Evolutionary conservation across 164 flowering plant species (phyloP).

Genomic region (grape (Vitis vinifera)): DNA sequence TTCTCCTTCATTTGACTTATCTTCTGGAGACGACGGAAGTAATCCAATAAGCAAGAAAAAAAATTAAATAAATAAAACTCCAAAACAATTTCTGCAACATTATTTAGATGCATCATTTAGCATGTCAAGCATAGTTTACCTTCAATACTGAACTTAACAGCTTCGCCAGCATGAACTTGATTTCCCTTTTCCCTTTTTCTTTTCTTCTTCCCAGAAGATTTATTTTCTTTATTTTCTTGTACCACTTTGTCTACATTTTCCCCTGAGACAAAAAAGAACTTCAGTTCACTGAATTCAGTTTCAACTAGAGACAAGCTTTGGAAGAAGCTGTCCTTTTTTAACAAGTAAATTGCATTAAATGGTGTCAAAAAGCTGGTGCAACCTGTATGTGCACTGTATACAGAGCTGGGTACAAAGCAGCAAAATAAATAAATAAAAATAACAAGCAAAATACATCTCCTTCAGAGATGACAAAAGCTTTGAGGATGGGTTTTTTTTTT

Average conservation of each 20-base stretch:
- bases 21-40: not conserved
- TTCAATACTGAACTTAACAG: not conserved
- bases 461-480: too few relatives aligned
- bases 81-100: not conserved
- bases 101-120: not conserved
- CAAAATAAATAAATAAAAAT: too few relatives aligned
- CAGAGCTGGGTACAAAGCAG: too few relatives aligned
- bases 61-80: not conserved
- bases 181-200: slow-evolving; percentile 13
- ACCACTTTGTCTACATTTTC: not conserved
- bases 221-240: not conserved
- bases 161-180: slow-evolving; percentile 1
- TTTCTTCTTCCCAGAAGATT: slow-evolving; percentile 10
- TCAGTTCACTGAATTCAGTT: not conserved
- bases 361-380: too few relatives aligned
- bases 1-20: slow-evolving; percentile 1
- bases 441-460: too few relatives aligned
- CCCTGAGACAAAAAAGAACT: slow-evolving; percentile 13
- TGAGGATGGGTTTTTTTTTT: too few relatives aligned
- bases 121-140: not conserved
- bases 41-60: not conserved
- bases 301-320: too few relatives aligned
- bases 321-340: too few relatives aligned
- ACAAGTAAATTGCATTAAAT: too few relatives aligned
- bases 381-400: too few relatives aligned